Evolutionary conservation across 257 asterid species (phyloP), one percentile per base, ranked within the genome.

Genomic region (Solanum chiquidenum): DNA sequence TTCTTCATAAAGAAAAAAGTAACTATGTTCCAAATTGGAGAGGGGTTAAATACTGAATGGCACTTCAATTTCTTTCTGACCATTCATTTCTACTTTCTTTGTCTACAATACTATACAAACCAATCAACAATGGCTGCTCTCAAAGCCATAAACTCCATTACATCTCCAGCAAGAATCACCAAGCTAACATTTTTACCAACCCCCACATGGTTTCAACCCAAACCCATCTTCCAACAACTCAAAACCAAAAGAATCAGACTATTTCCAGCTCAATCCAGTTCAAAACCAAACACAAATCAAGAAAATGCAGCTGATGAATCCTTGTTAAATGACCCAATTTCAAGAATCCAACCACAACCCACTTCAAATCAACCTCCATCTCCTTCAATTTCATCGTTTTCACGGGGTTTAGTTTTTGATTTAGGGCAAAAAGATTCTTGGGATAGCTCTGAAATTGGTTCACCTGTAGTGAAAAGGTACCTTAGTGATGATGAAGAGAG

Each of bases 401-500:
- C 98, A 9, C 91, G 94, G 90, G 99, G 99, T 40, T 91, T 95
- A 58, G 88, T 95, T 46, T 94, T 94, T 83, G 98, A 90, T 92
- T 86, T 95, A 90, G 98, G 98, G 23, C 88, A 87, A 35, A 55
- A 84, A 46, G 88, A 86, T 84, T 94, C 97, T 9, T 96, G 99
- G 98, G 98, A 96, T 89, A 87, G 90, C 72, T 89, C 88, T 75
- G 98, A 94, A 88, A 92, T 96, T 62, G 99, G 99, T 33, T 96
- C 98, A 7, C 98, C 99, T 8, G 98, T 95, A 33, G 98, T 96
- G 93, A 96, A 93, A 86, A 91, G 99, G 92, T 95, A 87, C 72
- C 87, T 96, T 21, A 89, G 99, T 44, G 99, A 96, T 85, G 99
- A 94, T 87, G 98, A 95, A 72, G 98, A 95, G 90, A 91, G 98